phyloP scores from a whole-genome alignment of 108 stramenopile species.

The Discostella stelligeroides region DNA sequence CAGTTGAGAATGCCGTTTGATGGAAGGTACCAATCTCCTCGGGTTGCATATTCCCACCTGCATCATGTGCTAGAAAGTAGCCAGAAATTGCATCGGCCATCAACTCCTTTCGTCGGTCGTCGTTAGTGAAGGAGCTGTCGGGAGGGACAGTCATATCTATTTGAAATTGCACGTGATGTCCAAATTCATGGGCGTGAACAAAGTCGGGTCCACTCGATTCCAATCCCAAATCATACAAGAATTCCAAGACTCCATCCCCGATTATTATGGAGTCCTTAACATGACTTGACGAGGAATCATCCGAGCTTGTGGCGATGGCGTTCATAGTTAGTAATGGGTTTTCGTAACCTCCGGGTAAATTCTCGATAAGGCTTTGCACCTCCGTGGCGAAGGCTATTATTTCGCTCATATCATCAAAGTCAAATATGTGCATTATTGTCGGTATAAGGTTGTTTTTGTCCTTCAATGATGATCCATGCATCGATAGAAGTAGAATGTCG shows the following conservation, averaged over 20 bases:
- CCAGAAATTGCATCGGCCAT: slow-evolving; percentile 46
- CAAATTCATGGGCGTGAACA: slow-evolving; percentile 39
- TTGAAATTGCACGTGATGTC: slow-evolving; percentile 38
- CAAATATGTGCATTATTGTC: slow-evolving; percentile 27
- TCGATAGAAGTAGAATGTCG: slow-evolving; percentile 17
- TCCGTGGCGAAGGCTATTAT: not conserved
- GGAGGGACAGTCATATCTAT: slow-evolving; percentile 12
- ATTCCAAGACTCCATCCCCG: slow-evolving; percentile 39
- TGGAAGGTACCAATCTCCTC: slow-evolving; percentile 13
- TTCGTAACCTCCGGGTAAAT: slow-evolving; percentile 24
- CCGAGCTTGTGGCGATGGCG: slow-evolving; percentile 23
- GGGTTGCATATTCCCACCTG: slow-evolving; percentile 27
- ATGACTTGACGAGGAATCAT: not conserved
- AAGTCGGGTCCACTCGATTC: slow-evolving; percentile 24
- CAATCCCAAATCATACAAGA: slow-evolving; percentile 14
- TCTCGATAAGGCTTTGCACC: slow-evolving; percentile 13
- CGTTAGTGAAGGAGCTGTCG: slow-evolving; percentile 8
- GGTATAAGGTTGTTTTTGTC: slow-evolving; percentile 30
- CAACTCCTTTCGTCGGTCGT: slow-evolving; percentile 29
- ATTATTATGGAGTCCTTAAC: slow-evolving; percentile 23
- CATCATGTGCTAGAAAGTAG: slow-evolving; percentile 34
- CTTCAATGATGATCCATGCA: slow-evolving; percentile 24
- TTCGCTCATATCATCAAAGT: slow-evolving; percentile 15
- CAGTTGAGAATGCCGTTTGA: slow-evolving; percentile 31
- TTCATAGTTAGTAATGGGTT: slow-evolving; percentile 44